A percentile compares a stretch with the other conserved stretches of the same genome.
phyloP scores from a whole-genome alignment of 352 stramenopile genomes.

The Globisporangium mamillatum region DNA sequence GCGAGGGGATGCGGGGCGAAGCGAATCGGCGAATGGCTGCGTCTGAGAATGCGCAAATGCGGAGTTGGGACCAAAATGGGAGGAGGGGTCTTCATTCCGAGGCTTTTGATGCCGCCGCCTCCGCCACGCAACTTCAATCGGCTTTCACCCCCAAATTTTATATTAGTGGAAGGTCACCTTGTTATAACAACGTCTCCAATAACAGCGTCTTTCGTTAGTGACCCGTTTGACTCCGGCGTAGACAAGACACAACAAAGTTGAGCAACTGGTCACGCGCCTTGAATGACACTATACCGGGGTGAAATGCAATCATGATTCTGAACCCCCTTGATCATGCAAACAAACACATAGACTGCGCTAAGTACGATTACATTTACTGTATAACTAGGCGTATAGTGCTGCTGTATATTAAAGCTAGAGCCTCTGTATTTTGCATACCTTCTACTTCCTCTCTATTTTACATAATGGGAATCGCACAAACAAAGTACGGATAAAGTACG shows the following conservation, averaged over 20 bases:
- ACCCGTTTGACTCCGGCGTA: neutral
- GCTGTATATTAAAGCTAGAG: too few relatives aligned
- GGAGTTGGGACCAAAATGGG: neutral
- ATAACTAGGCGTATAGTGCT: too few relatives aligned
- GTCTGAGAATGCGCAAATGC: neutral
- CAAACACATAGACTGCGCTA: neutral
- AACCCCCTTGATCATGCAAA: neutral
- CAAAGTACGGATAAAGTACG: neutral
- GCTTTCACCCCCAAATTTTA: neutral
- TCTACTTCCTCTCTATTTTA: too few relatives aligned
- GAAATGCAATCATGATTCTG: constrained; percentile 9
- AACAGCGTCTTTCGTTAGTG: neutral
- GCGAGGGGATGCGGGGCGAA: neutral
- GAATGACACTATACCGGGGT: constrained; percentile 11
- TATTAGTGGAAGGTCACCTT: neutral
- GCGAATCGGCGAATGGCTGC: constrained; percentile 10
- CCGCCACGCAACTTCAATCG: neutral
- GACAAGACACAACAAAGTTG: neutral
- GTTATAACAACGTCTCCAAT: neutral
- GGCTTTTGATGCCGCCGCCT: constrained; percentile 5
- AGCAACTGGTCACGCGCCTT: constrained; percentile 14
- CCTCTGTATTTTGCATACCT: too few relatives aligned
- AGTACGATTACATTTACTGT: constrained; percentile 11
- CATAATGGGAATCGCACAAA: too few relatives aligned
- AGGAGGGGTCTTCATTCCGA: neutral